Base-by-base conservation (phyloP, 2,329 filamentous ascomycete species). In the Graphilbum fragrans region DNA sequence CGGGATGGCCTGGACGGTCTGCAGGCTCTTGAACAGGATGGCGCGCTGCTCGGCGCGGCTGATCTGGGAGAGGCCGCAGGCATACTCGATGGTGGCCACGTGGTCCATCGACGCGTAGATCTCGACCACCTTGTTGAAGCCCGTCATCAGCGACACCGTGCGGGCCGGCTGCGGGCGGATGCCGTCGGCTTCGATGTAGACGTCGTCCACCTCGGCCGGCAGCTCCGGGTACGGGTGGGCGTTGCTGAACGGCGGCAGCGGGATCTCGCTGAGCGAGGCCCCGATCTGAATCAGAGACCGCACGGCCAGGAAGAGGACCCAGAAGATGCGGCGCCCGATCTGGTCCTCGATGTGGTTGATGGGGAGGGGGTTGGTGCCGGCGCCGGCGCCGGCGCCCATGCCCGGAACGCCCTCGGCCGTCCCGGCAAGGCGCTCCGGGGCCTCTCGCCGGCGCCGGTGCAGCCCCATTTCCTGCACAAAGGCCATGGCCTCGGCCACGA, bases 151-250 rank as follows among this genome's bases (percentile, higher is more conserved):
- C 0, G 86, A 83, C 1, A 88, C 63, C 1, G 72, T 66, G 5
- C 76, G 78, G 17, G 75, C 63, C 3, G 82, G 80, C 52, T 90
- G 86, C 8, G 72, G 67, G 25, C 81, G 72, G 39, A 90, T 75
- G 47, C 83, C 76, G 20, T 78, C 74, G 1, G 79, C 67, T 44
- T 79, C 79, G 44, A 94, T 83, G 53, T 77, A 88, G 43, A 82
- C 78, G 58, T 94, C 87, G 50, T 94, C 87, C 1, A 93, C 77
- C 52, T 93, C 86, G 18, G 80, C 65, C 0, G 87, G 87, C 12
- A 87, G 68, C 8, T 84, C 81, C 4, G 87, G 87, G 50, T 21
- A 20, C 86, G 5, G 78, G 81, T 35, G 86, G 76, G 21, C 72
- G 78, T 0, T 78, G 76, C 0, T 2, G 82, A 78, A 38, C 3